These are phyloP conservation scores for Salvia splendens DNA, from an alignment of 257 asterid genomes.

Conservation along the genomic window DNA sequence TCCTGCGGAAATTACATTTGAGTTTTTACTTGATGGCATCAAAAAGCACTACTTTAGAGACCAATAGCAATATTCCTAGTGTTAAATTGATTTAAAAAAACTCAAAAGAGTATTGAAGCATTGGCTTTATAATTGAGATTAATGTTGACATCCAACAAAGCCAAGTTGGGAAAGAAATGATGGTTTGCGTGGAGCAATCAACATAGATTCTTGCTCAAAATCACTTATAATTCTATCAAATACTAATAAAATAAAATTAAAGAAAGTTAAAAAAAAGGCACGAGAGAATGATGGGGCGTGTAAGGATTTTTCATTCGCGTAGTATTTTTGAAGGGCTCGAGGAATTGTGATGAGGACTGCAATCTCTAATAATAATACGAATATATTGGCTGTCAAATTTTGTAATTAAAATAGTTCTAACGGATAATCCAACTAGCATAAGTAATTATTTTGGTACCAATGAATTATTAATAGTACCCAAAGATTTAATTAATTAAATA, in stretches of 20 bases:
- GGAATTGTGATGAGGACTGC: constrained; percentile 49
- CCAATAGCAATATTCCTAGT: too few relatives aligned
- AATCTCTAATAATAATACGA: constrained; percentile 29
- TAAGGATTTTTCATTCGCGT: constrained; percentile 51
- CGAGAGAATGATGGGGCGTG: constrained; percentile 80
- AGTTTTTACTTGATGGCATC: too few relatives aligned
- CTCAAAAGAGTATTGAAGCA: too few relatives aligned
- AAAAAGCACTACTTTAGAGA: too few relatives aligned
- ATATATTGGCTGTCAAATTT: not conserved
- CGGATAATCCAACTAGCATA: too few relatives aligned
- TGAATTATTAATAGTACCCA: too few relatives aligned
- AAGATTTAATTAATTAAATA: too few relatives aligned
- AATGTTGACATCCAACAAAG: constrained; percentile 20
- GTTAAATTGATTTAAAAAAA: too few relatives aligned
- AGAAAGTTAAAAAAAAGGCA: constrained; percentile 27
- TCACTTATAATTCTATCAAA: constrained; percentile 15
- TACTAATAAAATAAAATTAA: not conserved
- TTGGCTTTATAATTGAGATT: constrained; percentile 14
- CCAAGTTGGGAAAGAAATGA: constrained; percentile 36
- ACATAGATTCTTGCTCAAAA: constrained; percentile 41
- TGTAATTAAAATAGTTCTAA: not conserved
- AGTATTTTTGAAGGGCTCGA: constrained; percentile 71
- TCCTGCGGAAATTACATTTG: too few relatives aligned
- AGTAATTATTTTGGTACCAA: too few relatives aligned
- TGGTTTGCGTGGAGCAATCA: constrained; percentile 64